Evolutionary conservation across 805 yeast genomes (phyloP).

Genomic region (Teunomyces atbi): DNA sequence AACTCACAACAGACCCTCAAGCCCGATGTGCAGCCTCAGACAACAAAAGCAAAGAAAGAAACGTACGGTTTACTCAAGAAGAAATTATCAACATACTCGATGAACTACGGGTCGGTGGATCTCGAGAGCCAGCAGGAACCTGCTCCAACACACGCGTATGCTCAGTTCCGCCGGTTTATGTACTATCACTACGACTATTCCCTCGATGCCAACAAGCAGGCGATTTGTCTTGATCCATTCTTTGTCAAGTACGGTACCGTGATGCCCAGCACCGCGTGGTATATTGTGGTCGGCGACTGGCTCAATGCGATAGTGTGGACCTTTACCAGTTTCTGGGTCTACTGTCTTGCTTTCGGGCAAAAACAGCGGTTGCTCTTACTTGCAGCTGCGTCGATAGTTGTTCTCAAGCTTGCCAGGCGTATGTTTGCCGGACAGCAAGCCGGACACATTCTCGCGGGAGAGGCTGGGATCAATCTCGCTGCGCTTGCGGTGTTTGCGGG

Average conservation of each 20-base stretch:
- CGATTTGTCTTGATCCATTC: slow-evolving; percentile 22
- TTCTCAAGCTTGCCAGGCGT: neutral
- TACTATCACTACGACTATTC: slow-evolving; percentile 22
- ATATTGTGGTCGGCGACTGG: slow-evolving; percentile 6
- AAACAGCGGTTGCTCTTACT: neutral
- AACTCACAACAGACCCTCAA: neutral
- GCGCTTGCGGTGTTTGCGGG: neutral
- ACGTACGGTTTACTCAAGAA: slow-evolving; percentile 14
- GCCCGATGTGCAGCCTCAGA: neutral
- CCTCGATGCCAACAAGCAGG: slow-evolving; percentile 19
- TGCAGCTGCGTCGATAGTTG: neutral
- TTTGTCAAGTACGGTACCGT: slow-evolving; percentile 22
- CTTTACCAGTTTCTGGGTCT: slow-evolving; percentile 10
- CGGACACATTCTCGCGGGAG: neutral
- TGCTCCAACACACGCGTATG: neutral
- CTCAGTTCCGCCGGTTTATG: slow-evolving; percentile 12
- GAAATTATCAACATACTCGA: slow-evolving; percentile 18
- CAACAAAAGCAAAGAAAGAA: slow-evolving; percentile 1
- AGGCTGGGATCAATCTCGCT: neutral
- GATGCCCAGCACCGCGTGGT: slow-evolving; percentile 13
- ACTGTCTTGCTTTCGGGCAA: neutral
- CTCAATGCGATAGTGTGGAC: slow-evolving; percentile 19
- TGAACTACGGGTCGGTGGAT: slow-evolving; percentile 13
- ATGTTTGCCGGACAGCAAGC: neutral
- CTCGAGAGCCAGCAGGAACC: slow-evolving; percentile 3